These are phyloP conservation scores for Gloeophyllum trabeum DNA, from an alignment of 768 basidiomycete genomes.

Conservation along the genomic window DNA sequence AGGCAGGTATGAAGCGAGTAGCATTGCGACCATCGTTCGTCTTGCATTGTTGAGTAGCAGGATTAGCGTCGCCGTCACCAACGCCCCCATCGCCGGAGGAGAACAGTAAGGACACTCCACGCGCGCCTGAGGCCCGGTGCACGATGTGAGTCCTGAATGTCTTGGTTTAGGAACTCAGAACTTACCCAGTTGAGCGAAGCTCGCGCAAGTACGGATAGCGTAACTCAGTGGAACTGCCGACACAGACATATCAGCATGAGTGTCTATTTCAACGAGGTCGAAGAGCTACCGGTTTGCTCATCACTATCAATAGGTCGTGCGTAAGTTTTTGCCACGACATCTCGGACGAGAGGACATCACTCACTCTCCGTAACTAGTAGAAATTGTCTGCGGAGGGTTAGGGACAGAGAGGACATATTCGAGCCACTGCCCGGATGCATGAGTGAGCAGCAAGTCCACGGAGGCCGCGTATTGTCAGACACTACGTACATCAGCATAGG, in stretches of 20 bases:
- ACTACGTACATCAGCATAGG: constrained; percentile 28
- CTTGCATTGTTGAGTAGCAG: constrained; percentile 38
- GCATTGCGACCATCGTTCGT: constrained; percentile 47
- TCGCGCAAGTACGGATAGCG: constrained; percentile 44
- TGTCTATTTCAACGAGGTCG: neutral
- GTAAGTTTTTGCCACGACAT: neutral
- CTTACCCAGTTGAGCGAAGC: constrained; percentile 57
- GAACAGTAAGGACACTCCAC: constrained; percentile 56
- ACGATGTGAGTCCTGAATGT: no score
- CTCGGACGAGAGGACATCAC: neutral
- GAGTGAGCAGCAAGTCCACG: neutral
- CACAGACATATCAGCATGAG: constrained; percentile 1
- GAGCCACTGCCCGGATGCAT: constrained; percentile 37
- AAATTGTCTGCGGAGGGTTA: constrained; percentile 46
- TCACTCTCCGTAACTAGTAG: constrained; percentile 58
- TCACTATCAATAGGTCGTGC: constrained; percentile 12
- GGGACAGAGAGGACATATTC: constrained; percentile 38
- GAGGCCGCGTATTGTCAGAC: neutral
- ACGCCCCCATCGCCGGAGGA: constrained; percentile 65
- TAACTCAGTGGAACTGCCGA: constrained; percentile 38
- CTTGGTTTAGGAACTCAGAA: no score
- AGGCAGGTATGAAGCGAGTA: constrained; percentile 38
- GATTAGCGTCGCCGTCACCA: constrained; percentile 47
- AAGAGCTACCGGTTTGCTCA: constrained; percentile 48
- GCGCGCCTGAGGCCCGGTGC: no score